Conservation (phyloP, 768 basidiomycete genomes). For the Tremella mesenterica region DNA sequence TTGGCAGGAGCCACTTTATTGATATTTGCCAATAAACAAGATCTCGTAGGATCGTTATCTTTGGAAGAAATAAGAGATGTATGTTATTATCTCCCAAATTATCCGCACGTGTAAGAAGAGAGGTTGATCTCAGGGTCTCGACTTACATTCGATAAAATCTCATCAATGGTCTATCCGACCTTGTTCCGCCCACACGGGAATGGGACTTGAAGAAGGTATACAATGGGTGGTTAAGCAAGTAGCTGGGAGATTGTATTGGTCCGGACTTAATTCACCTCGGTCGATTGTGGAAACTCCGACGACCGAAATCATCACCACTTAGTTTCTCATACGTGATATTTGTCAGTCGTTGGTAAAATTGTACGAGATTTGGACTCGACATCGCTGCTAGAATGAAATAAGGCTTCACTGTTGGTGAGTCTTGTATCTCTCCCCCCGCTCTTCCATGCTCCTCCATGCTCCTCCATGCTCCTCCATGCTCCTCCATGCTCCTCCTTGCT, state of each 20-base stretch:
- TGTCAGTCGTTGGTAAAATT: too few species aligned
- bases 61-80: constrained; percentile 74
- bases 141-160: constrained; percentile 68
- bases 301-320: too few species aligned
- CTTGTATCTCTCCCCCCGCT: too few species aligned
- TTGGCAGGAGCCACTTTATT: constrained; percentile 90
- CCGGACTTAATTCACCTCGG: too few species aligned
- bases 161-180: constrained; percentile 84
- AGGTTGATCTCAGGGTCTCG: constrained; percentile 56
- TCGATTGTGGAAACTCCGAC: too few species aligned
- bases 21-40: constrained; percentile 96
- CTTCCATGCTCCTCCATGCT: too few species aligned
- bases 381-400: too few species aligned
- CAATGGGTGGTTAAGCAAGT: constrained; percentile 89
- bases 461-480: too few species aligned
- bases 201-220: constrained; percentile 72
- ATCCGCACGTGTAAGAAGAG: background rate
- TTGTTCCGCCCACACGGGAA: constrained; percentile 85
- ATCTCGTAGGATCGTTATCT: constrained; percentile 77
- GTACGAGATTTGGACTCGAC: too few species aligned
- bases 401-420: too few species aligned
- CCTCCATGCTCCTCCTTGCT: too few species aligned
- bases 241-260: constrained; percentile 70
- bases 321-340: too few species aligned
- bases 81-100: constrained; percentile 39